Base-by-base conservation (phyloP, 2,329 filamentous ascomycete genomes). In the Akanthomyces dipterigenus region DNA sequence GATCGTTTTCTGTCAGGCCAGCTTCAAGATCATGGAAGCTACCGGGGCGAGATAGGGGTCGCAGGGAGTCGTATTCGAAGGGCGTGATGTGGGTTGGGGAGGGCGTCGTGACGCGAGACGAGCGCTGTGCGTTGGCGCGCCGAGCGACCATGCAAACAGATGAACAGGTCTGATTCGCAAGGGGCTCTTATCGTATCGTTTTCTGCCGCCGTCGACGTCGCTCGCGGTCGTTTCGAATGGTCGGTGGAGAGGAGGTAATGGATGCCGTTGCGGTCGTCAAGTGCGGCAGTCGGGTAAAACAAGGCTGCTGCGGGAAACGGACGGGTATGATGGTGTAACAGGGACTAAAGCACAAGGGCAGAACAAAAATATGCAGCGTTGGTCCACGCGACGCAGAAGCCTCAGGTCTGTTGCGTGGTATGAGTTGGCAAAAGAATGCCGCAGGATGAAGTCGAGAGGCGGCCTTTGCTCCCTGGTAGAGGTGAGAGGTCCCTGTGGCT, bases 21-120 rank as follows among this genome's bases (percentile, higher is more conserved):
- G 69, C 73, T 72, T 75, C 73, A 76, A 71, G 81, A 77, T 77
- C 82, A 84, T 84, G 80, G 78, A 78, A 76, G 76, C 78, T 77
- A 67, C 63, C 66, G 61, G 63, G 64, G 65, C 62, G 60, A 62
- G 54, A 24, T 42, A 36, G 46, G 49, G 34, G 31, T 61, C 50
- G 58, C 34, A 28, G 28, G 49, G 42, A 45, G 42, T 43, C 28
- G 58, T 45, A 42, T 20, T 59, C 56, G 26, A 36, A 31, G 2
- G 48, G n/a, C 16, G 24, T 24, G 42, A 28, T 9, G 57, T 28
- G 40, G 26, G 28, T 36, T 53, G 18, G 49, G n/a, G 46, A 26
- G 20, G 38, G 36, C n/a, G 26, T 6, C 38, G 26, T 7, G 46
- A 20, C 38, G 55, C 34, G 45, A 42, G 48, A 38, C 40, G 20